Base-by-base conservation (phyloP, 2,329 filamentous ascomycete species). In the Sporothrix humicola region DNA sequence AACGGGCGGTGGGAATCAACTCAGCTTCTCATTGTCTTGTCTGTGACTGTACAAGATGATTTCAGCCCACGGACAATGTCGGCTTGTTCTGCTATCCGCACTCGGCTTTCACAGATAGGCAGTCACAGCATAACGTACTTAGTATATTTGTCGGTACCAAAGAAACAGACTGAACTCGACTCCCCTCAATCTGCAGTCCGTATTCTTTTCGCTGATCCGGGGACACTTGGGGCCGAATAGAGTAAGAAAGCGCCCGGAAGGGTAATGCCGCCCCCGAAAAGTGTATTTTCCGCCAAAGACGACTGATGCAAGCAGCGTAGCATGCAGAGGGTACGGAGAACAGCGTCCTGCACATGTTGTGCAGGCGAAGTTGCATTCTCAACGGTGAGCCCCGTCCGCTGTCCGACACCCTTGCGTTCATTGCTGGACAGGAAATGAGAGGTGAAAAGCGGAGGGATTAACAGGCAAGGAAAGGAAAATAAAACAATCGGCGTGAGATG, bases 361-460 rank as follows among this genome's bases (percentile, higher is more conserved):
- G 59, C 59, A 63, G 59, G 17, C 59, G 3, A 63, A 44, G 59
- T 63, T 44, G 31, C 31, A 63, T 63, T 63, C 59, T 63, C 59
- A 63, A 44, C 59, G 58, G 59, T 20, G 59, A 44, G 31, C 37
- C 59, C 59, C 17, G n/a, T 44, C 59, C 37, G 20, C 15, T 63
- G 23, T 59, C 10, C 9, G 12, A 10, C 13, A 10, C 7, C 23
- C 26, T 37, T 59, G 23, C 13, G 37, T 63, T 17, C 58, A 15
- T 37, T 37, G 31, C 31, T 37, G 31, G 31, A 5, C 31, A 37
- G 31, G 31, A 37, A 26, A 26, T 7, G 31, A 37, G 31, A 7
- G 8, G n/a, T 1, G 31, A 58, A 17, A 26, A 26, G 23, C 23
- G 23, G 15, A 20, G n/a, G 20, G 13, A 54, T 8, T 7, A 9